Conservation (phyloP, 225 moss, liverwort and hornwort genomes). For the Thuidium tamariscinum region DNA sequence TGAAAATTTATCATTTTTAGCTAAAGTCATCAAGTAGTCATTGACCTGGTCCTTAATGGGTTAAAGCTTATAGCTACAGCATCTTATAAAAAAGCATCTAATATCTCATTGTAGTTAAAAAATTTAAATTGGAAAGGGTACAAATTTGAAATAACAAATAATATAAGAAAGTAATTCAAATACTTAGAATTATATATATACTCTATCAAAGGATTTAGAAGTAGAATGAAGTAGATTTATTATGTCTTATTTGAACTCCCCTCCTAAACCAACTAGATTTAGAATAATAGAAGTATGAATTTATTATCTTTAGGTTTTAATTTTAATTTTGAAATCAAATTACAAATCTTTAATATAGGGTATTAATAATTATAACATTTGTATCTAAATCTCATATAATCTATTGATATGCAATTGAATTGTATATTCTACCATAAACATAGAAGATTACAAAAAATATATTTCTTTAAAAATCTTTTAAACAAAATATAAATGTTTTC, state of each 20-base stretch:
- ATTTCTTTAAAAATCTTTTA: not conserved
- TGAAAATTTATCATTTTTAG: no score
- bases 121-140: not conserved
- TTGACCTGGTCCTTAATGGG: no score
- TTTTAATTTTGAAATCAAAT: not conserved
- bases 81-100: not conserved
- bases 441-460: rapidly evolving
- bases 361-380: not conserved
- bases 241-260: not conserved
- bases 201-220: no score
- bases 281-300: not conserved
- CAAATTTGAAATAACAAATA: not conserved
- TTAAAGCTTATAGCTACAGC: not conserved
- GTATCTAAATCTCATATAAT: not conserved
- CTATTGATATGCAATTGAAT: rapidly evolving
- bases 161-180: not conserved
- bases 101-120: not conserved
- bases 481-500: not conserved
- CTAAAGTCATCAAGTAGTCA: no score
- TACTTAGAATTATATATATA: not conserved
- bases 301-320: not conserved
- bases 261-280: not conserved
- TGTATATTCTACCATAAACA: no score
- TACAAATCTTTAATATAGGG: not conserved
- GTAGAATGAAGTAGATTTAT: not conserved